These are phyloP conservation scores for Colletotrichum sp. DNA, from an alignment of 2,329 filamentous ascomycete genomes.

Conservation along the genomic window DNA sequence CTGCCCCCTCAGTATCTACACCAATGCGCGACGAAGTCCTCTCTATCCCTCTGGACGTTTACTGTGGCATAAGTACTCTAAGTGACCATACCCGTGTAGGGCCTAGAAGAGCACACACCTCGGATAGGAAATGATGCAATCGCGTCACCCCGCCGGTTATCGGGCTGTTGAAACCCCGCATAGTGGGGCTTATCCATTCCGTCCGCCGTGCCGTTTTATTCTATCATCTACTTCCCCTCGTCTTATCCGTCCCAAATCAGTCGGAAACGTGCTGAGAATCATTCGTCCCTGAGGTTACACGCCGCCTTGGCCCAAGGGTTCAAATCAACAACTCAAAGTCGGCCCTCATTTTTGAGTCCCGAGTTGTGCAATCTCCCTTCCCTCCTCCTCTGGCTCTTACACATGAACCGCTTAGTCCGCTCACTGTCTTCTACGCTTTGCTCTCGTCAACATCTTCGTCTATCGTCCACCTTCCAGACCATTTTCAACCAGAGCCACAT, in stretches of 20 bases:
- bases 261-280: conserved; percentile 14
- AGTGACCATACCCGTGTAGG: not conserved
- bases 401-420: not conserved
- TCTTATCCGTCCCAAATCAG: conserved; percentile 11
- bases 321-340: not conserved
- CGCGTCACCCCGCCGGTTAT: conserved; percentile 11
- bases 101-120: not conserved
- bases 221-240: not conserved
- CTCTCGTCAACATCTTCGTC: not conserved
- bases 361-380: not conserved
- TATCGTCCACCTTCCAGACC: not conserved
- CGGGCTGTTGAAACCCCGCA: conserved; percentile 16
- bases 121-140: conserved; percentile 12
- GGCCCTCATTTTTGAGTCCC: not conserved
- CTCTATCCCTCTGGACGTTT: not conserved
- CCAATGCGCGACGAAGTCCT: not conserved
- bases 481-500: not conserved
- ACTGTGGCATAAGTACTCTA: not conserved
- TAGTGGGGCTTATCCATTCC: conserved; percentile 12
- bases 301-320: not conserved
- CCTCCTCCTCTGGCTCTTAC: not conserved
- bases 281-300: not conserved
- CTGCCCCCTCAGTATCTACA: not conserved
- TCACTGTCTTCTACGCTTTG: not conserved
- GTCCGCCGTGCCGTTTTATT: conserved; percentile 5